Percentiles rank a stretch among this genome's conserved stretches.
Evolutionary conservation across 805 yeast species (phyloP).

Genomic region (Starmerella apis): DNA sequence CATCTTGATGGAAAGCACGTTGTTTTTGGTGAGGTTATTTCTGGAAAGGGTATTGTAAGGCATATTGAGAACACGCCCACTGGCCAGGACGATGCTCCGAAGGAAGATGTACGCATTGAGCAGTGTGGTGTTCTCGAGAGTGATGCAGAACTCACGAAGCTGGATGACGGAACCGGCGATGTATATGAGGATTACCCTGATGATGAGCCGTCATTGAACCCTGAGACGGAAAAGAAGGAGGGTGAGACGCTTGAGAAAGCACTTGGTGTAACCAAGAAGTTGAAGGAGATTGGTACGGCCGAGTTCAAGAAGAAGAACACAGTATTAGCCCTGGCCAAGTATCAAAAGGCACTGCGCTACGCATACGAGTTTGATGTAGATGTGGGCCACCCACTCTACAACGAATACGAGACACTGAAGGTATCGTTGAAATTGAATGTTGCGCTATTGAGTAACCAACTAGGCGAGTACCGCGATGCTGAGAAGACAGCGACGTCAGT

Average conservation of each 20-base stretch:
- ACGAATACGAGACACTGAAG: constrained; percentile 46
- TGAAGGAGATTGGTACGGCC: constrained; percentile 70
- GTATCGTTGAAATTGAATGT: constrained; percentile 60
- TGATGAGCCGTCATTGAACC: constrained; percentile 61
- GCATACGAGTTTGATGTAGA: constrained; percentile 66
- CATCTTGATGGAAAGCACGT: constrained; percentile 94
- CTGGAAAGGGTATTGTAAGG: constrained; percentile 71
- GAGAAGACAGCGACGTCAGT: constrained; percentile 56
- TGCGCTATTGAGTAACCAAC: constrained; percentile 61
- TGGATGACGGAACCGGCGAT: constrained; percentile 79
- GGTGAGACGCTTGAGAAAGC: constrained; percentile 36
- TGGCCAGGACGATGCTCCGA: constrained; percentile 59
- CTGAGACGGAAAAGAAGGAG: constrained; percentile 39
- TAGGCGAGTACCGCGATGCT: constrained; percentile 44
- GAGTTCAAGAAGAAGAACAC: constrained; percentile 57
- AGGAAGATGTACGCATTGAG: constrained; percentile 54
- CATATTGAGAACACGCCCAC: constrained; percentile 63
- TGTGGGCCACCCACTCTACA: constrained; percentile 32
- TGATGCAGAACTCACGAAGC: constrained; percentile 46
- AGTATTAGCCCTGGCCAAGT: constrained; percentile 52
- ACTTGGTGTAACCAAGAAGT: constrained; percentile 48
- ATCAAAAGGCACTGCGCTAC: constrained; percentile 59
- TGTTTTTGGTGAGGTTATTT: constrained; percentile 85
- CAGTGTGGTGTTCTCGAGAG: constrained; percentile 70
- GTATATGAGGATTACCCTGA: constrained; percentile 61